Evolutionary conservation across 495 filamentous ascomycete genomes (phyloP).

Genomic region (Hypomontagnella submonticulosa): DNA sequence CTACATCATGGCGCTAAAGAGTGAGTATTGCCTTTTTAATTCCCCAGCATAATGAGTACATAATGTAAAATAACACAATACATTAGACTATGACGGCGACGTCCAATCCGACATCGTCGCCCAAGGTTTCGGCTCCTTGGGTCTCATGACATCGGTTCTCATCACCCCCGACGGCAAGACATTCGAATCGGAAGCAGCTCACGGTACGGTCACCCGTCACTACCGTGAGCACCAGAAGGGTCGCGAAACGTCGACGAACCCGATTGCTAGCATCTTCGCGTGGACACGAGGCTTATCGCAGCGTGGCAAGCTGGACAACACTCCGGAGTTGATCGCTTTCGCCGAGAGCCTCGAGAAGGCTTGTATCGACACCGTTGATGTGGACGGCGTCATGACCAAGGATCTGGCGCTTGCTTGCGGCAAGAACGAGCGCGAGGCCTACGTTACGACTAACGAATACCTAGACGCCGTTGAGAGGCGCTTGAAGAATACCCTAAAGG

Average conservation of each 20-base stretch:
- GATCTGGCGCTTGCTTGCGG: constrained; percentile 93
- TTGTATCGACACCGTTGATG: constrained; percentile 92
- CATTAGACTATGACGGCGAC: constrained; percentile 93
- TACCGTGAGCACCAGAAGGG: constrained; percentile 99
- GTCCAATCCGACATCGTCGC: constrained; percentile 98
- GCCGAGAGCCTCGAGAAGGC: constrained; percentile 92
- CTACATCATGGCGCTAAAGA: constrained; percentile 98
- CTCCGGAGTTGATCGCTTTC: constrained; percentile 87
- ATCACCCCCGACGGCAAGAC: constrained; percentile 95
- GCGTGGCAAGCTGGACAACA: constrained; percentile 88
- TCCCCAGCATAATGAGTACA: not conserved
- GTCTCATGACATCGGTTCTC: constrained; percentile 97
- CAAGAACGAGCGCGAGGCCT: constrained; percentile 80
- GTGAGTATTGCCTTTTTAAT: constrained; percentile 60
- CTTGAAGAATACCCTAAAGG: constrained; percentile 71
- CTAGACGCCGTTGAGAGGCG: constrained; percentile 87
- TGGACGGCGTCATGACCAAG: constrained; percentile 98
- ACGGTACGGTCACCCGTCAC: constrained; percentile 98
- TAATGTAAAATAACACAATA: constrained; percentile 6
- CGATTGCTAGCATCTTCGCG: constrained; percentile 97
- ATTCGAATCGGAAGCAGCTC: constrained; percentile 96
- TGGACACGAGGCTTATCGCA: constrained; percentile 97
- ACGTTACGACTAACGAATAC: constrained; percentile 91
- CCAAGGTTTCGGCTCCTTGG: constrained; percentile 97
- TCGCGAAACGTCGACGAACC: constrained; percentile 96